Evolutionary conservation across 2,329 filamentous ascomycete species (phyloP).

Genomic region (Tolypocladium ophioglossoides): DNA sequence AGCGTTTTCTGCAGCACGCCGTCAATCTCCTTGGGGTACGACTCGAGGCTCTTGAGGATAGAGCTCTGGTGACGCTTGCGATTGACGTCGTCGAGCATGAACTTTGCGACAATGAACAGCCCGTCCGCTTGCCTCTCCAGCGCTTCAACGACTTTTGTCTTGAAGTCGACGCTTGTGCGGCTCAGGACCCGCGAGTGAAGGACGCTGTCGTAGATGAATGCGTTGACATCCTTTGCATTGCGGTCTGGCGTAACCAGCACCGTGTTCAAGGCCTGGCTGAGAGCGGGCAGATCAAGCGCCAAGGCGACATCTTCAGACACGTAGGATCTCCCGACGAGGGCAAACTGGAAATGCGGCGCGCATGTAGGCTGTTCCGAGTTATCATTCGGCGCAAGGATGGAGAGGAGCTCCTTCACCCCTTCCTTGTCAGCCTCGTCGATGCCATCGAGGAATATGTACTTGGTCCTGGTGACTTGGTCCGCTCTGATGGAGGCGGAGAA

Average conservation of each 20-base stretch:
- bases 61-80: conserved; percentile 33
- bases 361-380: conserved; percentile 8
- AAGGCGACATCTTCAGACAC: conserved; percentile 26
- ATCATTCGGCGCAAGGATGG: conserved; percentile 19
- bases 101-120: conserved; percentile 37
- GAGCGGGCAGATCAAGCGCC: conserved; percentile 20
- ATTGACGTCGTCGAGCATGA: conserved; percentile 38
- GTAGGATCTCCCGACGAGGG: conserved; percentile 30
- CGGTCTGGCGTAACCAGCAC: conserved; percentile 32
- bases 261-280: conserved; percentile 22
- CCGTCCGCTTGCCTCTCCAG: conserved; percentile 32
- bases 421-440: conserved; percentile 32
- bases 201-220: conserved; percentile 31
- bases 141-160: conserved; percentile 25
- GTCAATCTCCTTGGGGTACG: conserved; percentile 32
- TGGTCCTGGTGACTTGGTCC: conserved; percentile 19
- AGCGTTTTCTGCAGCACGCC: conserved; percentile 31
- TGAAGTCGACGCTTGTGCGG: conserved; percentile 19
- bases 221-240: conserved; percentile 29
- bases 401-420: conserved; percentile 26
- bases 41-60: conserved; percentile 30
- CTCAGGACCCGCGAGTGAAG: conserved; percentile 25
- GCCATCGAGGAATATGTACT: conserved; percentile 35
- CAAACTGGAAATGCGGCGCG: conserved; percentile 22
- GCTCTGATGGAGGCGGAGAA: conserved; percentile 27